Percentiles rank a stretch among this genome's conserved stretches.
phyloP scores from a whole-genome alignment of 805 yeast species.

The Metschnikowia shivogae region DNA sequence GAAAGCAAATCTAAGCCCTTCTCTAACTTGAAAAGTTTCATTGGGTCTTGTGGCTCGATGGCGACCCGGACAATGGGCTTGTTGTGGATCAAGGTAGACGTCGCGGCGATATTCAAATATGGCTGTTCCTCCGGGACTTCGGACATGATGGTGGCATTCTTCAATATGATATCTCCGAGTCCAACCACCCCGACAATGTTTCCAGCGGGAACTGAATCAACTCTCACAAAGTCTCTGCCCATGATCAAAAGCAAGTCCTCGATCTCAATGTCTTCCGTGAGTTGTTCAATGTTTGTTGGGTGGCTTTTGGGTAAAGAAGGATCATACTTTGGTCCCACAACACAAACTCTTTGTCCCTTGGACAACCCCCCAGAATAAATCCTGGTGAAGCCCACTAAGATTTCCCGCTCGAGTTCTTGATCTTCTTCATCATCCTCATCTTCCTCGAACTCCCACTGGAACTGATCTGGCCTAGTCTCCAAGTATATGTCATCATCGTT shows the following conservation, averaged over 20 bases:
- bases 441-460: conserved; percentile 48
- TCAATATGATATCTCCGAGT: conserved; percentile 72
- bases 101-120: conserved; percentile 55
- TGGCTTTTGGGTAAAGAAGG: conserved; percentile 44
- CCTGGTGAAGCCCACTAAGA: conserved; percentile 82
- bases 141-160: conserved; percentile 76
- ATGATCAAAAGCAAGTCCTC: conserved; percentile 74
- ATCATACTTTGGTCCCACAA: conserved; percentile 84
- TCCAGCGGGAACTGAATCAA: conserved; percentile 87
- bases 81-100: conserved; percentile 48
- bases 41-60: conserved; percentile 87
- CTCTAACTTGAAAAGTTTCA: conserved; percentile 69
- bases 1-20: conserved; percentile 74
- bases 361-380: conserved; percentile 79
- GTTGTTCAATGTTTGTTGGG: conserved; percentile 45
- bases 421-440: conserved; percentile 47
- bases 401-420: conserved; percentile 50
- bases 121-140: conserved; percentile 67
- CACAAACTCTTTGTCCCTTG: conserved; percentile 69
- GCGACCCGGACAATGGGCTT: conserved; percentile 95
- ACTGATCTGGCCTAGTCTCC: conserved; percentile 30
- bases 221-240: conserved; percentile 85
- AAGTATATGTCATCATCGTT: conserved; percentile 28
- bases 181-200: conserved; percentile 94
- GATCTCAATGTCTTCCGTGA: conserved; percentile 54